phyloP scores from a whole-genome alignment of 345 rosid genomes.

The Cardamine occulta region DNA sequence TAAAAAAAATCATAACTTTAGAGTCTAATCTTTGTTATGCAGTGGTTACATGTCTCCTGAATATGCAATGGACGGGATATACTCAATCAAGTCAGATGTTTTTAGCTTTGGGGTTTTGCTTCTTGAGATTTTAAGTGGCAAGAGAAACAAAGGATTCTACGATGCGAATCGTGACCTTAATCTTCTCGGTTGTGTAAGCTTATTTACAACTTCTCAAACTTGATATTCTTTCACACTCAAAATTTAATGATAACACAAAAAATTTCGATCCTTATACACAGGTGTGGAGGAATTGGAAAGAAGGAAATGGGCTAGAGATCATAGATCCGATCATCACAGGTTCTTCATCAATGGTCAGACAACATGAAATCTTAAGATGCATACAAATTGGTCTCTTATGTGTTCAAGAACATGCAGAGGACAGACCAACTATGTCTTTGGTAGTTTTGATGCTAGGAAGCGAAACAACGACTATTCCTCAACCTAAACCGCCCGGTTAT shows the following conservation, averaged over 20 bases:
- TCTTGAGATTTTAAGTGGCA: conserved; percentile 66
- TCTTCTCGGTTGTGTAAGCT: conserved; percentile 80
- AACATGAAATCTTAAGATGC: conserved; percentile 64
- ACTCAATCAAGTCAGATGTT: conserved; percentile 72
- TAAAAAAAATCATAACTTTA: too few relatives aligned
- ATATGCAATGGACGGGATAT: conserved; percentile 78
- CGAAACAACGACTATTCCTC: conserved; percentile 55
- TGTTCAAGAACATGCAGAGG: conserved; percentile 75
- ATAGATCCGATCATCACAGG: conserved; percentile 49
- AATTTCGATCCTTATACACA: conserved; percentile 19
- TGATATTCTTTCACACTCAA: background rate
- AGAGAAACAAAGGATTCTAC: conserved; percentile 73
- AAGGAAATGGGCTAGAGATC: conserved; percentile 56
- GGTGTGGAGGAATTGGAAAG: conserved; percentile 77
- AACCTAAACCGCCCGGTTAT: conserved; percentile 70
- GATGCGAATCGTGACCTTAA: conserved; percentile 60
- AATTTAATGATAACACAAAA: background rate
- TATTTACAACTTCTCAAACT: background rate
- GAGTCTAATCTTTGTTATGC: background rate
- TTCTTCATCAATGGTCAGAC: conserved; percentile 33
- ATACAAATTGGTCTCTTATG: conserved; percentile 80
- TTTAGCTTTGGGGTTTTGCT: conserved; percentile 80
- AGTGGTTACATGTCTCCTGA: conserved; percentile 91
- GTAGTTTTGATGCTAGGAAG: conserved; percentile 73
- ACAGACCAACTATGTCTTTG: conserved; percentile 69